phyloP scores from a whole-genome alignment of 2,329 filamentous ascomycete species.

The Epichloe sylvatica region DNA sequence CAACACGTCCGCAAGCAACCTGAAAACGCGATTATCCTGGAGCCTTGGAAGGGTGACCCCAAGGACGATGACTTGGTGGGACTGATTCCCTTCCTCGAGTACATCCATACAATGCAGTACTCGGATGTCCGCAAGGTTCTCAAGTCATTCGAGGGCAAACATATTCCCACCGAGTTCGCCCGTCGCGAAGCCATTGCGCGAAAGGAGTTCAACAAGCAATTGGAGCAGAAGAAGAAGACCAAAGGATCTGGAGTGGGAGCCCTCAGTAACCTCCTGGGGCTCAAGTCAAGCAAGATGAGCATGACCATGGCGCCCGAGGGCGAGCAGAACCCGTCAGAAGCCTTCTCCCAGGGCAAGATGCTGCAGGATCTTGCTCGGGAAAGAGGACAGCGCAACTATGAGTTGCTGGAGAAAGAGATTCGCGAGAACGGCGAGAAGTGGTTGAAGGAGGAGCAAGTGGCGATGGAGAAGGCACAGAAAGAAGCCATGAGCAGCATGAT shows the following conservation, averaged over 20 bases:
- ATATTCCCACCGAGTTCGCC: slow-evolving; percentile 84
- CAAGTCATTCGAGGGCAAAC: slow-evolving; percentile 75
- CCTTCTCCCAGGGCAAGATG: slow-evolving; percentile 89
- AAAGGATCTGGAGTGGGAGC: slow-evolving; percentile 49
- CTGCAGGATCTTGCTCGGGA: slow-evolving; percentile 88
- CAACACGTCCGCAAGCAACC: slow-evolving; percentile 77
- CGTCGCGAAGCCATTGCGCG: slow-evolving; percentile 75
- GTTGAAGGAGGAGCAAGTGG: slow-evolving; percentile 82
- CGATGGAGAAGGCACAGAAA: slow-evolving; percentile 78
- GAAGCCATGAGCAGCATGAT: slow-evolving; percentile 91
- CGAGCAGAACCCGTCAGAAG: slow-evolving; percentile 58
- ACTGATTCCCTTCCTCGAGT: slow-evolving; percentile 93
- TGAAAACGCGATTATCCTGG: slow-evolving; percentile 87
- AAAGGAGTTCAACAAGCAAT: slow-evolving; percentile 67
- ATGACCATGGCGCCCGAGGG: slow-evolving; percentile 48
- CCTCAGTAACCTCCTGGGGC: slow-evolving; percentile 58
- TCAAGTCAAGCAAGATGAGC: slow-evolving; percentile 56
- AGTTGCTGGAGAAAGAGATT: slow-evolving; percentile 80
- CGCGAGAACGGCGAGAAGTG: slow-evolving; percentile 87
- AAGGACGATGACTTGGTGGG: slow-evolving; percentile 77
- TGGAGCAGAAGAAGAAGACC: slow-evolving; percentile 52
- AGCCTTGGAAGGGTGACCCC: slow-evolving; percentile 76
- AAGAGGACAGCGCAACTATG: slow-evolving; percentile 78
- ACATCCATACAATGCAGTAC: slow-evolving; percentile 86
- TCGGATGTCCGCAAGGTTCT: slow-evolving; percentile 74